phyloP scores from a whole-genome alignment of 2,329 filamentous ascomycete species.

The Calonectria hawksworthii region DNA sequence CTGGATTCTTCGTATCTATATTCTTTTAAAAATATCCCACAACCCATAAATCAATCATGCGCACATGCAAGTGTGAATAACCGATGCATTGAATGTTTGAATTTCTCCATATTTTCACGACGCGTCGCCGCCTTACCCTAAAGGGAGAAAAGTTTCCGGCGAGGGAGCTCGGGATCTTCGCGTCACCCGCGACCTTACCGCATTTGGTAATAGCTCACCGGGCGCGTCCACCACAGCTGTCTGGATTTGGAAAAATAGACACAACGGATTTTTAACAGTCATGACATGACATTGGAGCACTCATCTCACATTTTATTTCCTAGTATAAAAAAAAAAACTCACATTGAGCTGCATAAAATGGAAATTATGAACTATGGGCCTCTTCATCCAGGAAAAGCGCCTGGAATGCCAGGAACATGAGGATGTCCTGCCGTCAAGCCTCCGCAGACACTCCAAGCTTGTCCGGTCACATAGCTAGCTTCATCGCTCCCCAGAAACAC shows the following conservation, averaged over 20 bases:
- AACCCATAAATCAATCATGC: neutral
- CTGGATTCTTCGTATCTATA: neutral
- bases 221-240: neutral
- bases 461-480: neutral
- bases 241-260: neutral
- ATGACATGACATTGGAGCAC: neutral
- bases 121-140: neutral
- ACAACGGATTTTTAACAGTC: neutral
- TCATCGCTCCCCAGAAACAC: neutral
- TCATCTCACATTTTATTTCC: neutral
- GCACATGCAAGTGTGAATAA: neutral
- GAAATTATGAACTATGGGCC: neutral
- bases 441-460: neutral
- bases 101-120: neutral
- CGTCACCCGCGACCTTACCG: neutral
- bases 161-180: neutral
- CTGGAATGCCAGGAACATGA: neutral
- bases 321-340: no score
- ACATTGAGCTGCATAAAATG: neutral
- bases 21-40: neutral
- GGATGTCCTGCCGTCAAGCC: constrained; percentile 3
- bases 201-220: neutral
- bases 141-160: neutral
- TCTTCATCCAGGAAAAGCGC: neutral
- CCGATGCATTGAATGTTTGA: neutral